Evolutionary conservation across 1,284 basidiomycete species (phyloP).

Genomic region (Apiotrichum gracile): DNA sequence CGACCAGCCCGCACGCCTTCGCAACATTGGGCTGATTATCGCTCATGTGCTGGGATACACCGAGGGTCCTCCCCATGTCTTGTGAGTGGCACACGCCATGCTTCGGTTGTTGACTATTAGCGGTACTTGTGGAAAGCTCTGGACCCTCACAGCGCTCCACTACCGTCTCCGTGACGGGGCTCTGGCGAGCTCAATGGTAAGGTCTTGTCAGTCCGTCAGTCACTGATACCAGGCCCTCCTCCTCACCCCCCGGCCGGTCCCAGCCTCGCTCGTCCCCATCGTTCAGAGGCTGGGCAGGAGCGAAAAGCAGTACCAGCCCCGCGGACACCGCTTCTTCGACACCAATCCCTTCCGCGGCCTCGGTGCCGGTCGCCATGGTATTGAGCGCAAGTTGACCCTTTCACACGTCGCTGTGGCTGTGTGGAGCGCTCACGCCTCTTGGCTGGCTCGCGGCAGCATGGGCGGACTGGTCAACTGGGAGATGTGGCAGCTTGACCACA

Average conservation of each 20-base stretch:
- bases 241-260: conserved; percentile 13
- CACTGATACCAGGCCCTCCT: conserved; percentile 10
- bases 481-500: conserved; percentile 9
- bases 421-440: conserved; percentile 11
- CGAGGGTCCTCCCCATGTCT: conserved; percentile 1
- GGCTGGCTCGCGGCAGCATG: conserved; percentile 7
- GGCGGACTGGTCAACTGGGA: conserved; percentile 10
- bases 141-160: conserved; percentile 14
- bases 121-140: conserved; percentile 13
- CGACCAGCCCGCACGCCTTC: conserved; percentile 2
- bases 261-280: conserved; percentile 1
- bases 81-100: conserved; percentile 4
- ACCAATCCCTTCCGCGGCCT: conserved; percentile 13
- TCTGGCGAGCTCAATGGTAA: conserved; percentile 11
- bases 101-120: background rate
- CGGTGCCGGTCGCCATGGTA: conserved; percentile 1
- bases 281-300: conserved; percentile 8
- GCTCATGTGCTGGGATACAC: conserved; percentile 9
- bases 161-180: conserved; percentile 19
- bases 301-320: conserved; percentile 9
- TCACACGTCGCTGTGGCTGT: conserved; percentile 8
- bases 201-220: background rate
- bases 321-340: conserved; percentile 11
- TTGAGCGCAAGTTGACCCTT: conserved; percentile 3
- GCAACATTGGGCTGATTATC: background rate